Evolutionary conservation across 768 basidiomycete genomes (phyloP).

Genomic region (Tulasnella sp.): DNA sequence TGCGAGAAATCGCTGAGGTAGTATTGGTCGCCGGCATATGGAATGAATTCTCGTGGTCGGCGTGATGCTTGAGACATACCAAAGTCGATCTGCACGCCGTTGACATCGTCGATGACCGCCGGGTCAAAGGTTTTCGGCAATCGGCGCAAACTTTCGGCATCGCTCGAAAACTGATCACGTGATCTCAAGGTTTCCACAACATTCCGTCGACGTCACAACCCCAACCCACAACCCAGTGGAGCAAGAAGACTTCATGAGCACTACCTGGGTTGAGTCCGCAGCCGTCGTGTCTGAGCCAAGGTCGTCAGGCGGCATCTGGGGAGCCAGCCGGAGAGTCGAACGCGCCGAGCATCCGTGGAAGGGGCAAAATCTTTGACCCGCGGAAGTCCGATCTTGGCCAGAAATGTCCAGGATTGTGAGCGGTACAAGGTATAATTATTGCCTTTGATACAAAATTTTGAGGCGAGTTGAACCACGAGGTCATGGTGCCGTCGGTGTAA

Average conservation of each 20-base stretch:
- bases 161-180: not conserved
- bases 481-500: not conserved
- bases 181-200: not conserved
- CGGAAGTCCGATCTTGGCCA: too few relatives aligned
- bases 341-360: not conserved
- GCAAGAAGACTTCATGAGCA: not conserved
- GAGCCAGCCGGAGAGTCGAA: not conserved
- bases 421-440: not conserved
- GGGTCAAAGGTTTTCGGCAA: not conserved
- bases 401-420: not conserved
- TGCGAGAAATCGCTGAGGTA: not conserved
- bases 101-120: not conserved
- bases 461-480: not conserved
- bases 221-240: not conserved
- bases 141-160: not conserved
- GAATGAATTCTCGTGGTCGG: not conserved
- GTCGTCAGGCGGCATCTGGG: not conserved
- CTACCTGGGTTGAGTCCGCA: not conserved
- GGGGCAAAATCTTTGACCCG: too few relatives aligned
- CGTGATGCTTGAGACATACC: not conserved
- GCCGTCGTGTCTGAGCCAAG: not conserved
- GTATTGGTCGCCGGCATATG: not conserved
- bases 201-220: not conserved
- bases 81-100: not conserved
- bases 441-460: not conserved